Conservation (phyloP, 306 rosid genomes). For the Hippophae gyantsensis region DNA sequence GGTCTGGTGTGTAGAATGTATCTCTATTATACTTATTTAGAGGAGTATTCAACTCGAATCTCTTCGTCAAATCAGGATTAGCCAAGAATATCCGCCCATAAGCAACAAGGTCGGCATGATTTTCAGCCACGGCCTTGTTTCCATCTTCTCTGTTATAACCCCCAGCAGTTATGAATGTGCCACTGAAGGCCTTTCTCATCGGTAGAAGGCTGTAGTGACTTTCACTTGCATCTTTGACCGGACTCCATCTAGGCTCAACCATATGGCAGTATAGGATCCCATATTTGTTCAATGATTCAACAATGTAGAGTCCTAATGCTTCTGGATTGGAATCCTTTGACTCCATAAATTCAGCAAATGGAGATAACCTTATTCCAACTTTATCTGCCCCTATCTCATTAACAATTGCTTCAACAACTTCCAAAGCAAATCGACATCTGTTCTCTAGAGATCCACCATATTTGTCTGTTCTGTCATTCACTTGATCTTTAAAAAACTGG, state of each 20-base stretch:
- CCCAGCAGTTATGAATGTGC: too few species aligned
- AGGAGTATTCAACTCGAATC: too few species aligned
- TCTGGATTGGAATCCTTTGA: constrained; percentile 44
- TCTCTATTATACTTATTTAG: too few species aligned
- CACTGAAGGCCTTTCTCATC: too few species aligned
- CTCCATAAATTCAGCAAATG: constrained; percentile 39
- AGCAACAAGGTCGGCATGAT: too few species aligned
- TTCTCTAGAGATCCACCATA: constrained; percentile 41
- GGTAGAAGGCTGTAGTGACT: too few species aligned
- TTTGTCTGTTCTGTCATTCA: constrained; percentile 24
- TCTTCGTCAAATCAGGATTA: too few species aligned
- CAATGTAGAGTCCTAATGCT: constrained; percentile 38
- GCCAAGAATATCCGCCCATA: too few species aligned
- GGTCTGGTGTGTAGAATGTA: too few species aligned
- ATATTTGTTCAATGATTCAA: constrained; percentile 34
- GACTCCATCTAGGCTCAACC: constrained; percentile 58
- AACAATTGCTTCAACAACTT: constrained; percentile 40
- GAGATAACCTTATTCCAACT: constrained; percentile 62
- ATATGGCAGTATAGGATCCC: constrained; percentile 44
- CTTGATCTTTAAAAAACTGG: constrained; percentile 29
- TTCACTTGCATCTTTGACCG: neutral
- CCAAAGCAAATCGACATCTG: constrained; percentile 43
- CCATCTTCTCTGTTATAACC: too few species aligned
- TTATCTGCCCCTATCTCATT: constrained; percentile 48
- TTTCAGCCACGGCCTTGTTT: too few species aligned